Conservation (phyloP, 352 stramenopile species). For the Phytophthora litchii region DNA sequence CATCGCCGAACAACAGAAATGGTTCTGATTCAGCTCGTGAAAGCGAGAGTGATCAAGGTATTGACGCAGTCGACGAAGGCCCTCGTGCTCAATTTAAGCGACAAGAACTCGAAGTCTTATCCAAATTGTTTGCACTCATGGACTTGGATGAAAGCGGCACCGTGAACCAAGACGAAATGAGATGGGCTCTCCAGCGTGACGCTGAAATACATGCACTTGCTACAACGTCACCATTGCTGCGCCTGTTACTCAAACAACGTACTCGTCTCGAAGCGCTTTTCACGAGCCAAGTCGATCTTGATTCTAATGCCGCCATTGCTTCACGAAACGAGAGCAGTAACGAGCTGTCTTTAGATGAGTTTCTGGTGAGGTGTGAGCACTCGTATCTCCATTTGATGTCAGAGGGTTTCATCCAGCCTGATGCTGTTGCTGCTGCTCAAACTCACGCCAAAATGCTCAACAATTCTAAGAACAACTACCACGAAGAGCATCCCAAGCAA, state of each 20-base stretch:
- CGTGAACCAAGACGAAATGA: conserved; percentile 67
- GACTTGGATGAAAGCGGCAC: conserved; percentile 69
- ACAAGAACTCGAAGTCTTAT: conserved; percentile 46
- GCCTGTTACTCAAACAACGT: conserved; percentile 62
- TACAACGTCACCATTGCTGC: conserved; percentile 50
- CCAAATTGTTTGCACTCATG: conserved; percentile 62
- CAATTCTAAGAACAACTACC: background rate
- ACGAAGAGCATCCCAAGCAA: conserved; percentile 1
- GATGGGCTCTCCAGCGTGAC: conserved; percentile 69
- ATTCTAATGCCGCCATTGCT: background rate
- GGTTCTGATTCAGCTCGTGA: conserved; percentile 13
- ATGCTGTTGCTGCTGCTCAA: conserved; percentile 6
- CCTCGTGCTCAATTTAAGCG: conserved; percentile 33
- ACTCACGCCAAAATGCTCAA: background rate
- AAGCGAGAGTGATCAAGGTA: conserved; percentile 14
- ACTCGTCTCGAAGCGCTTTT: conserved; percentile 40
- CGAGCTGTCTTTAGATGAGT: conserved; percentile 62
- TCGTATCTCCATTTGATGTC: conserved; percentile 54
- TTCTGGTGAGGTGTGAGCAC: conserved; percentile 51
- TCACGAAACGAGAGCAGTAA: conserved; percentile 10
- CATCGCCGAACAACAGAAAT: conserved; percentile 17
- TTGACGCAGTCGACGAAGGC: conserved; percentile 1
- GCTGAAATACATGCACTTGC: conserved; percentile 57
- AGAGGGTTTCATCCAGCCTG: conserved; percentile 35
- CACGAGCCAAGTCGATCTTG: background rate